Evolutionary conservation across 495 filamentous ascomycete genomes (phyloP), one percentile per base, ranked within the genome.

Genomic region (Penicillium subrubescens): DNA sequence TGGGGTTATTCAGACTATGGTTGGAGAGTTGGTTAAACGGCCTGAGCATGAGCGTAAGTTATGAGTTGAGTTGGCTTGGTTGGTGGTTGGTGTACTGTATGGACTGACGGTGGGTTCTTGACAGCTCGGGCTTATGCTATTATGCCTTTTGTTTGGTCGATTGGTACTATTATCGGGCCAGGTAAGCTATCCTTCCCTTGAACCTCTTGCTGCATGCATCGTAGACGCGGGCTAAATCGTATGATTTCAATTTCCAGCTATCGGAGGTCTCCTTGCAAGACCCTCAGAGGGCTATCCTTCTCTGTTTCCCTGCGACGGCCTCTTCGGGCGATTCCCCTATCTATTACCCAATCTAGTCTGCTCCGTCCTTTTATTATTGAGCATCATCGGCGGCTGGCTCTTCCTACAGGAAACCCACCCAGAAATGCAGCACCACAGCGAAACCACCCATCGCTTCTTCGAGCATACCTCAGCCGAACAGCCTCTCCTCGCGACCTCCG

Each of bases 1-100:
- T 69, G 92, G 89, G 11, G 92, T 96, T 35, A 92, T 96, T 62
- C 92, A 94, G 73, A 94, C 92, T n/a, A 94, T 94, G 91, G 92
- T 96, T 25, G 91, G 89, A 23, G 92, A 96, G 72, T 67, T 94
- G 56, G 89, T 94, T 50, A 88, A 82, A 23, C 88, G 89, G 35
- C 90, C 90, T 3, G 88, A 92, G 68, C 90, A 95, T 79, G 92
- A 95, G 73, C 92, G 90, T 92, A 82, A 79, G 90, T 82, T 58
- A 15, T 59, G 19, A 23, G 3, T 1, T 59, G 19, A 23, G 3
- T 1, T 25, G 2, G 3, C 3, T 56, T 10, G 37, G n/a, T 15
- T 39, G 11, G 34, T 17, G 37, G n/a, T 10, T 11, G 5, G 3
- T 55, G 53, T 58, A 1, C 61, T 55, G 53, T 58, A 1, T 62